phyloP scores from a whole-genome alignment of 441 rosid species.

The Flueggea neowawraea region DNA sequence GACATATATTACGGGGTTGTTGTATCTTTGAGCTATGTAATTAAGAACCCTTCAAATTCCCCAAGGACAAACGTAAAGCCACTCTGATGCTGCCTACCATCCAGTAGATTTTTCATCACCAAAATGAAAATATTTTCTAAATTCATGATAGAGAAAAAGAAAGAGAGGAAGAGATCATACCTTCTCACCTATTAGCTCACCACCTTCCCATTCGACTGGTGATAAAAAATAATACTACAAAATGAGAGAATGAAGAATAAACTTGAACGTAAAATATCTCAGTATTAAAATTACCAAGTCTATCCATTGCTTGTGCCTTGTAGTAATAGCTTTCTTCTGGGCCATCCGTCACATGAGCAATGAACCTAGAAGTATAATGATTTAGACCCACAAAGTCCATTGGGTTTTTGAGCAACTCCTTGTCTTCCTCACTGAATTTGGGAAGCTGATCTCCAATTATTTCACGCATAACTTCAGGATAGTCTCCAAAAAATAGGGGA shows the following conservation, averaged over 20 bases:
- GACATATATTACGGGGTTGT: conserved; percentile 55
- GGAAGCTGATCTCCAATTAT: conserved; percentile 70
- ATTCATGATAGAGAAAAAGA: conserved; percentile 5
- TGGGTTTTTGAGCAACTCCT: conserved; percentile 46
- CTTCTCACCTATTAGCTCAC: conserved; percentile 80
- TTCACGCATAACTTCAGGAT: conserved; percentile 72
- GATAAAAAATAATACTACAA: conserved; percentile 10
- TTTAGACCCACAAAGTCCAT: conserved; percentile 83
- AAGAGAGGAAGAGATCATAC: conserved; percentile 29
- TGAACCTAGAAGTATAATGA: conserved; percentile 80
- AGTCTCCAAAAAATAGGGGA: conserved; percentile 81
- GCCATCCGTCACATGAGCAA: conserved; percentile 44
- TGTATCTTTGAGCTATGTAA: conserved; percentile 56
- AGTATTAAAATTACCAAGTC: conserved; percentile 41
- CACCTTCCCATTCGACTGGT: conserved; percentile 76
- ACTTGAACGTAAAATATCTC: not conserved
- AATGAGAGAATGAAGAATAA: conserved; percentile 3
- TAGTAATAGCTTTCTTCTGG: conserved; percentile 44
- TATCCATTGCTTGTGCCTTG: conserved; percentile 55
- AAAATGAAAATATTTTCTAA: conserved; percentile 3
- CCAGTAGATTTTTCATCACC: conserved; percentile 16
- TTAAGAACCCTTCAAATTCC: conserved; percentile 76
- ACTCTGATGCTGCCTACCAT: conserved; percentile 89
- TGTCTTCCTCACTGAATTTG: conserved; percentile 64
- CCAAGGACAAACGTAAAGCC: conserved; percentile 96